These are phyloP conservation scores for Tylopilus plumbeoviolaceoides DNA, from an alignment of 768 basidiomycete genomes.

Conservation along the genomic window DNA sequence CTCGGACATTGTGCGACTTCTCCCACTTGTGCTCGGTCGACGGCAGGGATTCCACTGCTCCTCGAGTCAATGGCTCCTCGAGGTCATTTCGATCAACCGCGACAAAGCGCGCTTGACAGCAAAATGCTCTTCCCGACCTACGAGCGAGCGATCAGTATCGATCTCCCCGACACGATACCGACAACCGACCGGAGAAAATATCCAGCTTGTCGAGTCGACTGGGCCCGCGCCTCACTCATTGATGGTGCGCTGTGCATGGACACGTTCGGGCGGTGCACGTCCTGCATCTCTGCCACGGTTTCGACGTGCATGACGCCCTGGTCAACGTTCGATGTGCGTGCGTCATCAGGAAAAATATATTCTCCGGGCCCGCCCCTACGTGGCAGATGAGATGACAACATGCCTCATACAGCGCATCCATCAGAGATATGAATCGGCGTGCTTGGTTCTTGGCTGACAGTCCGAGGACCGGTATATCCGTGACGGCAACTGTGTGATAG, in stretches of 20 bases:
- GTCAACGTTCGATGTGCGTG: not conserved
- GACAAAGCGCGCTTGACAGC: not conserved
- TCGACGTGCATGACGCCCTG: not conserved
- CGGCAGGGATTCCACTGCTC: not conserved
- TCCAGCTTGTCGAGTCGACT: not conserved
- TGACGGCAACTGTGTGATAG: not conserved
- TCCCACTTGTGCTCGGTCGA: not conserved
- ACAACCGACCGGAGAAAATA: not conserved
- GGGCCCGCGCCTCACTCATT: not conserved
- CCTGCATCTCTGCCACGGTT: not conserved
- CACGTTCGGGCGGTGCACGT: not conserved
- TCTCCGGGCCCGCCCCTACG: not conserved
- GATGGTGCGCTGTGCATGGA: not conserved
- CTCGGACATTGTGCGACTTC: not conserved
- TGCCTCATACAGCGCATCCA: not conserved
- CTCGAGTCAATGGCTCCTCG: not conserved
- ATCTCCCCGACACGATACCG: not conserved
- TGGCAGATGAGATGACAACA: not conserved
- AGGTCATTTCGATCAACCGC: not conserved
- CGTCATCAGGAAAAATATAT: not conserved
- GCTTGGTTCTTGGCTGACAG: not conserved
- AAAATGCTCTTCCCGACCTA: not conserved
- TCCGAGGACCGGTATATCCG: not conserved
- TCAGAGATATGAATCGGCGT: not conserved
- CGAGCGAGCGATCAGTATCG: not conserved